Percentiles rank a stretch among this genome's conserved stretches.
Evolutionary conservation across 2,329 filamentous ascomycete species (phyloP).

Genomic region (Phaeophleospora eucalypticola): DNA sequence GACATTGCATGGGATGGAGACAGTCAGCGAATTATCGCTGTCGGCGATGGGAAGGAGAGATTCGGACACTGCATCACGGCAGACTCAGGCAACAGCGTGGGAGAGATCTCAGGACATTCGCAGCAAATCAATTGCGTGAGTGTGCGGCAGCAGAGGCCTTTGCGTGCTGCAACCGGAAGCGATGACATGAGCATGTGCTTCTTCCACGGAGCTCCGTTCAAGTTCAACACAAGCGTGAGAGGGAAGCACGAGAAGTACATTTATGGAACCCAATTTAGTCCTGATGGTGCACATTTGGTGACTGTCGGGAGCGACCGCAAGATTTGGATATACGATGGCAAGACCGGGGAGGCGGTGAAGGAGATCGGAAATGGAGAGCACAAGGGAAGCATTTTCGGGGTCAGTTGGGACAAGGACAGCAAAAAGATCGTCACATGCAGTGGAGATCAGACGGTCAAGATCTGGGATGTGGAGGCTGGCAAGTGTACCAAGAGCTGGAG

Average conservation of each 20-base stretch:
- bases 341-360: slow-evolving; percentile 78
- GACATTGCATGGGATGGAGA: slow-evolving; percentile 98
- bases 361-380: slow-evolving; percentile 76
- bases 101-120: slow-evolving; percentile 88
- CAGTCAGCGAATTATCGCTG: slow-evolving; percentile 91
- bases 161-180: slow-evolving; percentile 83
- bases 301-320: slow-evolving; percentile 88
- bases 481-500: slow-evolving; percentile 78
- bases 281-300: slow-evolving; percentile 75
- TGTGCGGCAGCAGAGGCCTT: slow-evolving; percentile 82
- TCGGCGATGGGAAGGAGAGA: slow-evolving; percentile 89
- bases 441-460: slow-evolving; percentile 87
- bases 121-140: slow-evolving; percentile 87
- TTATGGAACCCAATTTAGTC: slow-evolving; percentile 81
- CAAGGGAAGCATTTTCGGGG: slow-evolving; percentile 85
- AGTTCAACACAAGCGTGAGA: slow-evolving; percentile 80
- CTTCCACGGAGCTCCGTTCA: slow-evolving; percentile 90
- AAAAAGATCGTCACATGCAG: slow-evolving; percentile 85
- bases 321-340: slow-evolving; percentile 94
- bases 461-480: slow-evolving; percentile 84
- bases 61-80: slow-evolving; percentile 93
- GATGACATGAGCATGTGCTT: slow-evolving; percentile 90
- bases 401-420: slow-evolving; percentile 86
- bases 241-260: slow-evolving; percentile 84
- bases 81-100: slow-evolving; percentile 93